Evolutionary conservation across 176 grass and related monocot genomes (phyloP).

Genomic region (Ampelocalamus luodianensis): DNA sequence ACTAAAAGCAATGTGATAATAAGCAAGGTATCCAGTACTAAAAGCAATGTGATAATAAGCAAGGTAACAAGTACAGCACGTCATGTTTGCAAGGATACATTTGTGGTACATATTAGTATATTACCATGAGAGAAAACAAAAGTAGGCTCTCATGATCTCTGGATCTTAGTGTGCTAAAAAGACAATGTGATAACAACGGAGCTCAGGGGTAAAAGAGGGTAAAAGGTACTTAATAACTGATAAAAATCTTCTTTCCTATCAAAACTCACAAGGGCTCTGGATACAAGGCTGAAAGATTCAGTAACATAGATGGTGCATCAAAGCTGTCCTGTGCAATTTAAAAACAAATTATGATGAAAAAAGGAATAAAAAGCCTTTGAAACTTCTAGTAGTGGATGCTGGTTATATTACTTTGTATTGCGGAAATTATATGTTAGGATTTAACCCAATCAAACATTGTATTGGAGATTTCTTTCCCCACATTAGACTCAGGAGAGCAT

Average conservation of each 20-base stretch:
- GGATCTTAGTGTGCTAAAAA: not conserved
- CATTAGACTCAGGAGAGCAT: not conserved
- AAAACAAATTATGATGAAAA: not conserved
- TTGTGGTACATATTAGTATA: not conserved
- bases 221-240: not conserved
- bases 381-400: not conserved
- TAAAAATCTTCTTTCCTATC: not conserved
- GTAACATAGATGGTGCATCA: not conserved
- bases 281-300: not conserved
- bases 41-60: not conserved
- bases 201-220: not conserved
- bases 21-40: not conserved
- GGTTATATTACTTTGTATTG: conserved; percentile 4
- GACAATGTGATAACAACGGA: not conserved
- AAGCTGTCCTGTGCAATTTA: not conserved
- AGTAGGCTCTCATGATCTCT: not conserved
- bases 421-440: not conserved
- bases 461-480: not conserved
- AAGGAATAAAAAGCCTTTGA: not conserved
- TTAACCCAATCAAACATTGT: not conserved
- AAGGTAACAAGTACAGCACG: not conserved
- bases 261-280: not conserved
- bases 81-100: conserved; percentile 25
- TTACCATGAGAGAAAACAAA: not conserved
- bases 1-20: not conserved